Evolutionary conservation across 805 yeast species (phyloP), one percentile per base, ranked within the genome.

Genomic region (Candida gorgasii): DNA sequence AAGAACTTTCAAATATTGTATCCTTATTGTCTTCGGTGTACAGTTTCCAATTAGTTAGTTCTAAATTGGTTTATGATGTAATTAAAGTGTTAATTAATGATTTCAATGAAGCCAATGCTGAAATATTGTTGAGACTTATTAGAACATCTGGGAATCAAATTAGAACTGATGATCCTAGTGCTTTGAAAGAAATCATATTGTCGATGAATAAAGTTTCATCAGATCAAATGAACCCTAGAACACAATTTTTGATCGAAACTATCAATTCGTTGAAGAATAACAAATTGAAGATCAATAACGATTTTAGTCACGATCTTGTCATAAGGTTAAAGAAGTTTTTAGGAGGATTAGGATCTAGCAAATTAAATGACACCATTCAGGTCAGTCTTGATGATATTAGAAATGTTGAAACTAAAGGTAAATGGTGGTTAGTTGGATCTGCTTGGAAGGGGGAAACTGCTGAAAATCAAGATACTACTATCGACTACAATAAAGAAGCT

Each of bases 391-490:
- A 80, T 35, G 99, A 93, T 65, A 89, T 93, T 44, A 80, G 78
- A 37, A 80, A 78, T 47, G 75, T 88, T 17, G 86, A 84, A 11
- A 78, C 84, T 0, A 80, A 81, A 50, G 99, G 99, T 44, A 93
- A 92, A 63, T 93, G 99, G 99, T 93, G 99, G 99, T 72, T 93
- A 23, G 92, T 93, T 22, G 99, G 99, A 38, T 87, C 98, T 1
- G 96, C 99, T 0, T 93, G 97, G 97, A 87, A 81, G 55, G 97
- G 96, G 2, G 66, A 70, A 42, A 44, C 24, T 18, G 30, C 33
- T 38, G 49, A 45, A 3, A 53, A 45, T 5, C 42, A 47, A 14
- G 50, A n/a, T n/a, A n/a, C n/a, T n/a, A n/a, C n/a, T n/a, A n/a
- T n/a, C n/a, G n/a, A 48, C 23, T 59, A 66, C 3, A 75, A 75